Percentiles rank a stretch among this genome's conserved stretches.
Evolutionary conservation across 805 yeast species (phyloP).

Genomic region (Metschnikowia gelsemii): DNA sequence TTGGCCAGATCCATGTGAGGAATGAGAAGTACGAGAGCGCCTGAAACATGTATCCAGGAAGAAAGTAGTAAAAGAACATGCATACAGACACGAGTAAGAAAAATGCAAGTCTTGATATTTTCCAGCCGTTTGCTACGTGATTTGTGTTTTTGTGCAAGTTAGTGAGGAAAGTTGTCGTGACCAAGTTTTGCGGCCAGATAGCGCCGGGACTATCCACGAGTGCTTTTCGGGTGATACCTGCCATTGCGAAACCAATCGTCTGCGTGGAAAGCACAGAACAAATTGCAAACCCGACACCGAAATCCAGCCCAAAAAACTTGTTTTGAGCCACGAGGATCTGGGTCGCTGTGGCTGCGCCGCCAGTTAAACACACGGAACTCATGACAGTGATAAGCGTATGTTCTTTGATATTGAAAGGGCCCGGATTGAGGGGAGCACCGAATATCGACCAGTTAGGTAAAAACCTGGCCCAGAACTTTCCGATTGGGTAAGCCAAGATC

Average conservation of each 20-base stretch:
- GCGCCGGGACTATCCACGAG: constrained; percentile 18
- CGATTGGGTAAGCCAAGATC: constrained; percentile 26
- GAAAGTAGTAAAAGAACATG: constrained; percentile 17
- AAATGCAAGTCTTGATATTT: constrained; percentile 20
- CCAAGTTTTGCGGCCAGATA: constrained; percentile 22
- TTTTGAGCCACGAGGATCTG: constrained; percentile 23
- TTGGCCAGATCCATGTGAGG: constrained; percentile 17
- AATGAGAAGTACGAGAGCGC: constrained; percentile 15
- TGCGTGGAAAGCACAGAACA: constrained; percentile 32
- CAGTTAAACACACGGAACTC: constrained; percentile 21
- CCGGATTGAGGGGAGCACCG: constrained; percentile 24
- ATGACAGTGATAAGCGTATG: constrained; percentile 17
- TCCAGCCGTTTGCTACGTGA: constrained; percentile 19
- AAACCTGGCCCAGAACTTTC: constrained; percentile 20
- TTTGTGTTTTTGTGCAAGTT: constrained; percentile 16
- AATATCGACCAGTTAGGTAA: constrained; percentile 14
- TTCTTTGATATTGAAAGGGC: constrained; percentile 20
- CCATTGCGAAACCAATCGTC: constrained; percentile 28
- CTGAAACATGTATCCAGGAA: constrained; percentile 16
- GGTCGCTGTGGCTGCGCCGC: constrained; percentile 21
- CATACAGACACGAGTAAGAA: constrained; percentile 14
- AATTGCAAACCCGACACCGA: constrained; percentile 27
- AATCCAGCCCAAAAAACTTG: constrained; percentile 15
- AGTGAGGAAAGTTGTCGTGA: constrained; percentile 24
- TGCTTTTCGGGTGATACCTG: constrained; percentile 27